phyloP scores from a whole-genome alignment of 169 alveolate species.

The Plasmodium malariae region DNA sequence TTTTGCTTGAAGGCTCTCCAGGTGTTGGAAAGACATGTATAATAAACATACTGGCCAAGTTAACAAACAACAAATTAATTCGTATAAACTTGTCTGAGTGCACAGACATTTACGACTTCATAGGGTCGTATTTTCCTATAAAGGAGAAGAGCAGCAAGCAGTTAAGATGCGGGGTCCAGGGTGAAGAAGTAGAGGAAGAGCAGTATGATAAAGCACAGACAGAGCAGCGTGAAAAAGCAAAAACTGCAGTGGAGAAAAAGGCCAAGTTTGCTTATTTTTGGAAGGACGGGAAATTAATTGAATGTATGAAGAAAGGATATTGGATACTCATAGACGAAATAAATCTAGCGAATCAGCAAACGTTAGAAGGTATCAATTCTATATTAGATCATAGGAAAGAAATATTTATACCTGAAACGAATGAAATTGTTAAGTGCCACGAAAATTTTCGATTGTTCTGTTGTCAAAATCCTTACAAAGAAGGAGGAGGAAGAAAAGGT shows the following conservation, averaged over 20 bases:
- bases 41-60: constrained; percentile 92
- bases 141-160: constrained; percentile 45
- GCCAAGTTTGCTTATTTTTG: constrained; percentile 86
- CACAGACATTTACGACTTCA: constrained; percentile 95
- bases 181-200: not conserved
- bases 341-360: constrained; percentile 98
- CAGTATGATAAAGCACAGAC: not conserved
- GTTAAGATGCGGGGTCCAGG: not conserved
- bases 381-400: constrained; percentile 98
- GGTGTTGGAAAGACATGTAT: constrained; percentile 99
- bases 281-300: constrained; percentile 98
- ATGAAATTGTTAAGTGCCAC: constrained; percentile 93
- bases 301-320: constrained; percentile 96
- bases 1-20: constrained; percentile 99
- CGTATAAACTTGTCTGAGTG: constrained; percentile 97
- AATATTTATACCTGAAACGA: constrained; percentile 97
- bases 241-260: not conserved
- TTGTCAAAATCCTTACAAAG: constrained; percentile 97
- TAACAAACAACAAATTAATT: constrained; percentile 89
- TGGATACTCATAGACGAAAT: constrained; percentile 99
- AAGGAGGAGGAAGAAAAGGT: constrained; percentile 98
- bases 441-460: constrained; percentile 98
- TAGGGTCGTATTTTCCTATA: constrained; percentile 93
- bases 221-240: not conserved
- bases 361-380: constrained; percentile 99